Percentiles rank a stretch among this genome's conserved stretches.
Evolutionary conservation across 2,329 filamentous ascomycete genomes (phyloP).

Genomic region (Trichoderma sp.): DNA sequence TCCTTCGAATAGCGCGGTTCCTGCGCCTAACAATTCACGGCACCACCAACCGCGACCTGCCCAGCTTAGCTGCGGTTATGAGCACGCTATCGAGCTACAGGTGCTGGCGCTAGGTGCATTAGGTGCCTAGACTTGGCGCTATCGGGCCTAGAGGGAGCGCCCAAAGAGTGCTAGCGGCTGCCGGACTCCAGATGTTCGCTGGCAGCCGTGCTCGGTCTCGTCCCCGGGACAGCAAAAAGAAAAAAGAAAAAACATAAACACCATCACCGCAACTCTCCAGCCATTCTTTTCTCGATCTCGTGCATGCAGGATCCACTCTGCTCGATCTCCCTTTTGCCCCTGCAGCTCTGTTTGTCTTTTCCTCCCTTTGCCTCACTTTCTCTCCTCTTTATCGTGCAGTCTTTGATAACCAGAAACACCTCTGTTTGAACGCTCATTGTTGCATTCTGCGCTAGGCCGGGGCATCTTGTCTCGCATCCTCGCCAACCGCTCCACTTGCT

Average conservation of each 20-base stretch:
- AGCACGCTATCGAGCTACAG: background rate
- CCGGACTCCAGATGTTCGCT: constrained; percentile 5
- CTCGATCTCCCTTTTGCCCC: background rate
- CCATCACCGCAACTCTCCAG: constrained; percentile 23
- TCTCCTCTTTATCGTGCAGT: background rate
- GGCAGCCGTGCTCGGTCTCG: background rate
- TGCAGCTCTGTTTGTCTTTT: background rate
- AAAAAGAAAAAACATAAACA: constrained; percentile 15
- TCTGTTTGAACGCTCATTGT: background rate
- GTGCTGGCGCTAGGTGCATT: background rate
- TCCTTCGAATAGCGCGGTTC: constrained; percentile 1
- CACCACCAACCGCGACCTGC: constrained; percentile 13
- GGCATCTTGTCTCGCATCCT: constrained; percentile 27
- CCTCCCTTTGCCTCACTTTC: background rate
- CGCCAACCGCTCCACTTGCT: constrained; percentile 21
- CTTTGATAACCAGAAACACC: background rate
- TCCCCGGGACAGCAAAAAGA: background rate
- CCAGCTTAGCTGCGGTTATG: constrained; percentile 1
- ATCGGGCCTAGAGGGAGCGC: background rate
- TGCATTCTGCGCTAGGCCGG: constrained; percentile 14
- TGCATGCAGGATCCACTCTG: constrained; percentile 14
- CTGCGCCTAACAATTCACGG: constrained; percentile 1
- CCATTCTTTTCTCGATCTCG: constrained; percentile 1
- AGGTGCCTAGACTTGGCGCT: background rate
- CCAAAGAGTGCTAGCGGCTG: background rate